Percentiles rank a stretch among this genome's conserved stretches.
Evolutionary conservation across 495 filamentous ascomycete genomes (phyloP).

Genomic region (Schizothecium vesticola): DNA sequence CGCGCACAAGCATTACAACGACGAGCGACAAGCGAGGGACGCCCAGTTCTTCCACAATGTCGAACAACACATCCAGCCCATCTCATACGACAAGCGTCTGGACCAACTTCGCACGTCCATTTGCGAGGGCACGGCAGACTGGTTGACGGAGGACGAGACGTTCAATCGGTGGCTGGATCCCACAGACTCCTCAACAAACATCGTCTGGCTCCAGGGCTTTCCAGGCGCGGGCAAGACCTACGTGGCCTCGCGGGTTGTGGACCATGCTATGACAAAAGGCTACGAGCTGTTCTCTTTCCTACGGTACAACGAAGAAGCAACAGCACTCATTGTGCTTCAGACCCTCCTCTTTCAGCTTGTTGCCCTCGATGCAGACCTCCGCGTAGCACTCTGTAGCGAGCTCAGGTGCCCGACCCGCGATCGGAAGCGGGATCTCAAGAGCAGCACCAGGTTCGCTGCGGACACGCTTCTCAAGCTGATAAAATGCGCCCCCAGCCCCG

Average conservation of each 20-base stretch:
- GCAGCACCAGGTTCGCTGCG: neutral
- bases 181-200: neutral
- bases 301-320: neutral
- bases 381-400: neutral
- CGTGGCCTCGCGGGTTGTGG: neutral
- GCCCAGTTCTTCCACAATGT: neutral
- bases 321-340: neutral
- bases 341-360: neutral
- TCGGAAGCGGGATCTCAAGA: neutral
- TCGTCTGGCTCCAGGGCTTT: neutral
- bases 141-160: neutral
- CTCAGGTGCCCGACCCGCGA: neutral
- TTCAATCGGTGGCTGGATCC: neutral
- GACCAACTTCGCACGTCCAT: neutral
- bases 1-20: neutral
- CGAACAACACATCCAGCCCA: neutral
- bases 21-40: neutral
- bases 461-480: neutral
- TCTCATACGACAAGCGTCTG: neutral
- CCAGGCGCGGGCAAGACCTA: neutral
- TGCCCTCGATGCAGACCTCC: neutral
- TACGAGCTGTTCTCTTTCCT: neutral
- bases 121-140: neutral
- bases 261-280: neutral
- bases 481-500: neutral